Evolutionary conservation across 2,329 filamentous ascomycete genomes (phyloP).

Genomic region (Intubia oerlemansii): DNA sequence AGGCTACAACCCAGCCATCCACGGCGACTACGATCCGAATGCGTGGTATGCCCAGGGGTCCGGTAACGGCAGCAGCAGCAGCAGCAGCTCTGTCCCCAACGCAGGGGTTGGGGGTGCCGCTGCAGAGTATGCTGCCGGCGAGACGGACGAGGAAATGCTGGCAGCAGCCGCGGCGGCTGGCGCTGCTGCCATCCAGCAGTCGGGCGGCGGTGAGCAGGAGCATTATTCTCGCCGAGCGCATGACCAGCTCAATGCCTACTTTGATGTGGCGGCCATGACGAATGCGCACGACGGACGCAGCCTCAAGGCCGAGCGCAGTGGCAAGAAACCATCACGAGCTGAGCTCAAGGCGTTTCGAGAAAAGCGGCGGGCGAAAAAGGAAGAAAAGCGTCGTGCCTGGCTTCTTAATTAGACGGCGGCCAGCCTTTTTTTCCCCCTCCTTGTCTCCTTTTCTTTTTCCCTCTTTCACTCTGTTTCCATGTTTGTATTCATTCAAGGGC

Average conservation of each 20-base stretch:
- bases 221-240: no score
- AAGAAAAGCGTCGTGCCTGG: slow-evolving; percentile 88
- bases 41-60: slow-evolving; percentile 88
- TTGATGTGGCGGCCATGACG: slow-evolving; percentile 85
- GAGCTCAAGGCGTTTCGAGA: slow-evolving; percentile 85
- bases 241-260: slow-evolving; percentile 78
- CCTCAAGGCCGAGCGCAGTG: slow-evolving; percentile 72
- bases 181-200: background rate
- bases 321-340: slow-evolving; percentile 64
- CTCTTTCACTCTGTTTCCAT: background rate
- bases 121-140: slow-evolving; percentile 5
- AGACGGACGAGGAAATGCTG: slow-evolving; percentile 7
- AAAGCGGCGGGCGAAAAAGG: slow-evolving; percentile 73
- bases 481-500: no score
- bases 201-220: slow-evolving; percentile 60
- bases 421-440: background rate
- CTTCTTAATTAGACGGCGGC: slow-evolving; percentile 43
- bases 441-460: background rate
- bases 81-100: no score
- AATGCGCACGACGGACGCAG: slow-evolving; percentile 81
- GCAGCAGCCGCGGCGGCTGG: slow-evolving; percentile 11
- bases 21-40: slow-evolving; percentile 88
- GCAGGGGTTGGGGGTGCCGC: no score
- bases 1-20: slow-evolving; percentile 89
- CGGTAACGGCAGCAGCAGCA: no score